phyloP scores from a whole-genome alignment of 2,329 filamentous ascomycete genomes.

The Talaromyces sp. region DNA sequence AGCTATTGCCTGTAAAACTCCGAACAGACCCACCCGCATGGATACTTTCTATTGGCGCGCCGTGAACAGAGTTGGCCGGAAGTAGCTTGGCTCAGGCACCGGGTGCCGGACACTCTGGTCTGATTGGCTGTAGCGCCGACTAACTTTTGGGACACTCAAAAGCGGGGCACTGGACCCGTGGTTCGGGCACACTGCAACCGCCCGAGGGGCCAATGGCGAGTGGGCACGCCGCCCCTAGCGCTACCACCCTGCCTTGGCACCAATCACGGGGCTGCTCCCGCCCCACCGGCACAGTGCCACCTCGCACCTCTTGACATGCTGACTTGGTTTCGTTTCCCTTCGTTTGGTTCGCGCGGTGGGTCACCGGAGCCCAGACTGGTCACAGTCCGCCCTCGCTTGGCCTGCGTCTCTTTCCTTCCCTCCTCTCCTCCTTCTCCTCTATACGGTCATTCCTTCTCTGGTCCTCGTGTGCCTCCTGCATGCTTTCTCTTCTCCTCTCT shows the following conservation, averaged over 20 bases:
- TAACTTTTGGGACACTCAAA: background rate
- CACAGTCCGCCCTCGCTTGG: background rate
- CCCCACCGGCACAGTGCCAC: background rate
- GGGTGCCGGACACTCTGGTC: background rate
- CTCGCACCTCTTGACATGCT: background rate
- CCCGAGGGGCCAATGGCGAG: background rate
- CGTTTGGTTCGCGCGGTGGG: background rate
- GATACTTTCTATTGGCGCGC: background rate
- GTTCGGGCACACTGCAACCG: background rate
- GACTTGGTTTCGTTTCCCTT: background rate
- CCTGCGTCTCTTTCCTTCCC: background rate
- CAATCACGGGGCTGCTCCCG: background rate
- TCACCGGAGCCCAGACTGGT: background rate
- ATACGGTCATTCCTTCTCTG: constrained; percentile 3
- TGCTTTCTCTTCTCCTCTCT: constrained; percentile 3
- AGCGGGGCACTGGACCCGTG: background rate
- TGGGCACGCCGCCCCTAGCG: background rate
- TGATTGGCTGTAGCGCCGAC: background rate
- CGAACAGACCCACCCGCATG: background rate
- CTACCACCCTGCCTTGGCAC: background rate
- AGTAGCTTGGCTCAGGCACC: background rate
- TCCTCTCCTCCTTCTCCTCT: constrained; percentile 11
- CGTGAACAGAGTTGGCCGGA: background rate
- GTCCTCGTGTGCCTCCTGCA: background rate
- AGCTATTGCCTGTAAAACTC: background rate